A percentile compares a stretch with the other conserved stretches of the same genome.
phyloP scores from a whole-genome alignment of 1,284 basidiomycete species.

The Rhodotorula sp. region DNA sequence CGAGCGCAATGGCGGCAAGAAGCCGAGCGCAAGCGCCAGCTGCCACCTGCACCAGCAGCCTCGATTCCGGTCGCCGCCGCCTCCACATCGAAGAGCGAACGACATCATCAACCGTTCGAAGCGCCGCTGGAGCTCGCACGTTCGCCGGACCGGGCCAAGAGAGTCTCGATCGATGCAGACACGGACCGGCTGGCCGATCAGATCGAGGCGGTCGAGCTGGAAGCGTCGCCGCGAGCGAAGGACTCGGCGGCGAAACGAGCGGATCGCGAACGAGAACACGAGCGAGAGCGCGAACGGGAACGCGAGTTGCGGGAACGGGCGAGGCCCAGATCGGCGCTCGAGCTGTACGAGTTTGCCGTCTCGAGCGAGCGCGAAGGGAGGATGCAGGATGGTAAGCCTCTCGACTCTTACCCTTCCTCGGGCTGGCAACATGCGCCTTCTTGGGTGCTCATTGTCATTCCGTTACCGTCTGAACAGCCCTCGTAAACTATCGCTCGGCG shows the following conservation, averaged over 20 bases:
- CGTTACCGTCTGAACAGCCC: slow-evolving; percentile 13
- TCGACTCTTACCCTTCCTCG: background rate
- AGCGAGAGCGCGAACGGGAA: background rate
- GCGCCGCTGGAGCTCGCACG: background rate
- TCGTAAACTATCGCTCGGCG: slow-evolving; percentile 38
- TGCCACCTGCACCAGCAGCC: background rate
- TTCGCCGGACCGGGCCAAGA: background rate
- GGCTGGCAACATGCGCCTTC: background rate
- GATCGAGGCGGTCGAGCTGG: background rate
- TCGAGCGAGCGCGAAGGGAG: slow-evolving; percentile 40
- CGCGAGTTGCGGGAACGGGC: background rate
- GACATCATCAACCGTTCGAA: background rate
- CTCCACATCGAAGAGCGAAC: slow-evolving; percentile 2
- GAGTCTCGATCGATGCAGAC: background rate
- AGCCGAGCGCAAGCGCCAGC: slow-evolving; percentile 2
- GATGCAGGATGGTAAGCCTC: slow-evolving; percentile 39
- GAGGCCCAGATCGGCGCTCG: slow-evolving; percentile 37
- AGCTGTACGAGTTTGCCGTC: slow-evolving; percentile 42
- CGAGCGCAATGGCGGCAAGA: slow-evolving; percentile 31
- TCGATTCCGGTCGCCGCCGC: background rate
- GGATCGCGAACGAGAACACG: background rate
- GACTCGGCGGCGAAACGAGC: background rate
- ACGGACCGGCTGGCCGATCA: background rate
- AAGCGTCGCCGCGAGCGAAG: background rate
- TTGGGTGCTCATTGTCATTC: background rate